Conservation (phyloP, 805 yeast genomes). For the Candida pseudofarinosa region DNA sequence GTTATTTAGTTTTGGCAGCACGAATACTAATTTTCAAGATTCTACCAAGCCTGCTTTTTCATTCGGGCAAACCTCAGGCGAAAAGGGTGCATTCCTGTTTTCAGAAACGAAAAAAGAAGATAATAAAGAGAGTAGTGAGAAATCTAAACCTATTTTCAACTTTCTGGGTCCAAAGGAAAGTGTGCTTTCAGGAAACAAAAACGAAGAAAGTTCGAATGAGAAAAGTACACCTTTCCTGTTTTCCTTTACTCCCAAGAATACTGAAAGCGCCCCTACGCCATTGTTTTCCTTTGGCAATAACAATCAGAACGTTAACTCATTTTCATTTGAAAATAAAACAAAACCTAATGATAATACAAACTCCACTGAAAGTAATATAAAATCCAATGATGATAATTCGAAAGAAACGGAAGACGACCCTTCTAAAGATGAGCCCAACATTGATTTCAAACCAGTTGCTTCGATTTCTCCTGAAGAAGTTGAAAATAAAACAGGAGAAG, state of each 20-base stretch:
- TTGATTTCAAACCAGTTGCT: slow-evolving; percentile 39
- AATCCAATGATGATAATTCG: not conserved
- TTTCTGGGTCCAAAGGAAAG: not conserved
- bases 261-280: slow-evolving; percentile 1
- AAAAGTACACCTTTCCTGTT: slow-evolving; percentile 16
- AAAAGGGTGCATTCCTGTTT: slow-evolving; percentile 22
- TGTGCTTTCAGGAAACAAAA: not conserved
- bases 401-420: slow-evolving; percentile 26
- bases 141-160: slow-evolving; percentile 4
- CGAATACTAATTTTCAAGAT: slow-evolving; percentile 2
- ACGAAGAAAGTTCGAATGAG: not conserved
- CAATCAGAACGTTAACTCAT: not conserved
- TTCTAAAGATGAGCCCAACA: slow-evolving; percentile 42
- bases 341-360: too few species aligned
- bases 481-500: slow-evolving; percentile 73
- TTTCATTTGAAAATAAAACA: slow-evolving; percentile 3
- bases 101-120: slow-evolving; percentile 6
- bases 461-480: slow-evolving; percentile 42
- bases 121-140: slow-evolving; percentile 6
- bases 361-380: too few species aligned
- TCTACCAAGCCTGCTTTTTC: slow-evolving; percentile 14
- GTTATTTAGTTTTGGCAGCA: slow-evolving; percentile 3
- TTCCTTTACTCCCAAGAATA: slow-evolving; percentile 17
- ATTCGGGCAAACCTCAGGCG: slow-evolving; percentile 12
- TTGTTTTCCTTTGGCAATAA: slow-evolving; percentile 11